Evolutionary conservation across 169 alveolate genomes (phyloP).

Genomic region (Cardiosporidium cionae): DNA sequence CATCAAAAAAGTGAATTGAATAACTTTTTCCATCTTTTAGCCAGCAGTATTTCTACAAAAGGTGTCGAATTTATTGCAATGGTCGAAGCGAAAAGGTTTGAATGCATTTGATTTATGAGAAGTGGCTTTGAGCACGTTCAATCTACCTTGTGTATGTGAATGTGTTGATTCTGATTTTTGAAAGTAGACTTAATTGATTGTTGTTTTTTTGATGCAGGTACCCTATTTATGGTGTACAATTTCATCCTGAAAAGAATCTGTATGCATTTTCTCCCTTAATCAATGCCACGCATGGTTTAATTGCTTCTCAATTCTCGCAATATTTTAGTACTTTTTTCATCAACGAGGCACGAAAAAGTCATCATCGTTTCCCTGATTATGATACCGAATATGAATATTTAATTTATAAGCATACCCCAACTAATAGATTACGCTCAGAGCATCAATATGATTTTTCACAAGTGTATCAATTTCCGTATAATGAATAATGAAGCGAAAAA

Average conservation of each 20-base stretch:
- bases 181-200: too few species aligned
- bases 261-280: constrained; percentile 30
- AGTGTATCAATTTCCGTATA: not conserved
- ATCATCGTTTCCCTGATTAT: not conserved
- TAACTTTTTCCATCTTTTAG: not conserved
- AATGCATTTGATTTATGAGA: too few species aligned
- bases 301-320: not conserved
- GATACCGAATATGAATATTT: not conserved
- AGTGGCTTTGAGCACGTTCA: too few species aligned
- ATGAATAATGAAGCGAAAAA: not conserved
- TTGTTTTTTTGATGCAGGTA: too few species aligned
- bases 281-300: constrained; percentile 1
- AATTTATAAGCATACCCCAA: not conserved
- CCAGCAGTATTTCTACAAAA: not conserved
- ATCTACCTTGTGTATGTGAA: too few species aligned
- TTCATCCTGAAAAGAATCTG: constrained; percentile 52
- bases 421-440: not conserved
- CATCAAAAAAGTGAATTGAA: not conserved
- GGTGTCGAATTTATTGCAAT: constrained; percentile 30
- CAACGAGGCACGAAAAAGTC: not conserved
- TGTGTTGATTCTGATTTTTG: too few species aligned
- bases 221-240: constrained; percentile 45
- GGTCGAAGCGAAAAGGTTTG: not conserved
- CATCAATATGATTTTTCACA: not conserved
- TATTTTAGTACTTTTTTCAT: not conserved